Conservation (phyloP, 23 red algal genomes). For the Gracilaria domingensis region DNA sequence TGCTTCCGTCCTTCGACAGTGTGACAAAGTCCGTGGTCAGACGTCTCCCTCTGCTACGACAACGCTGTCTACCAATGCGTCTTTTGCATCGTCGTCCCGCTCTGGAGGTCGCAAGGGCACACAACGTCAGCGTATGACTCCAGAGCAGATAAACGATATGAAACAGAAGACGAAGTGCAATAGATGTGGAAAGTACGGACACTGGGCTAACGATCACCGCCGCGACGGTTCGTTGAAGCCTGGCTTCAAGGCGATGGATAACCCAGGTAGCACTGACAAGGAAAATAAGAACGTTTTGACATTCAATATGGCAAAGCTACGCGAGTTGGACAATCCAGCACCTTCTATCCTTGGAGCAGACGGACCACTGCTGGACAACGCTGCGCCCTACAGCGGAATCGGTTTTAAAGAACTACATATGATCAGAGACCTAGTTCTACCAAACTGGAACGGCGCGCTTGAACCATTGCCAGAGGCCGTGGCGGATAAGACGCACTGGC, state of each 20-base stretch:
- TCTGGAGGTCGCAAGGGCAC: too few relatives aligned
- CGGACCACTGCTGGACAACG: constrained; percentile 50
- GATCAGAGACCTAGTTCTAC: neutral
- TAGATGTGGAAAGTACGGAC: constrained; percentile 21
- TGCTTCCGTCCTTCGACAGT: neutral
- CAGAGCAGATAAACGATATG: constrained; percentile 14
- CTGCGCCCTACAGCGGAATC: constrained; percentile 56
- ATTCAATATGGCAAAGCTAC: neutral
- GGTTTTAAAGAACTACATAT: neutral
- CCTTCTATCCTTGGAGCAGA: too few relatives aligned
- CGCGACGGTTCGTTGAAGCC: constrained; percentile 43
- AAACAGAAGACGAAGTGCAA: constrained; percentile 11
- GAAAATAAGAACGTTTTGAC: constrained; percentile 5
- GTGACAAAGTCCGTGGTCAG: constrained; percentile 2
- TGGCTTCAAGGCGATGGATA: neutral
- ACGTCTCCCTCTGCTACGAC: too few relatives aligned
- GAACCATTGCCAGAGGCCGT: constrained; percentile 20
- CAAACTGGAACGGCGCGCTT: constrained; percentile 34
- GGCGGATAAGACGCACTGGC: constrained; percentile 30
- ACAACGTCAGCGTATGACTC: neutral
- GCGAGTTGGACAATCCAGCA: neutral
- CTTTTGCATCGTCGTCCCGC: too few relatives aligned
- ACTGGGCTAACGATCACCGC: constrained; percentile 5
- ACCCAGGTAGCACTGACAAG: neutral
- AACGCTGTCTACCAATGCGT: too few relatives aligned